Evolutionary conservation across 2,329 filamentous ascomycete species (phyloP), one percentile per base, ranked within the genome.

Genomic region (Fusarium sp.): DNA sequence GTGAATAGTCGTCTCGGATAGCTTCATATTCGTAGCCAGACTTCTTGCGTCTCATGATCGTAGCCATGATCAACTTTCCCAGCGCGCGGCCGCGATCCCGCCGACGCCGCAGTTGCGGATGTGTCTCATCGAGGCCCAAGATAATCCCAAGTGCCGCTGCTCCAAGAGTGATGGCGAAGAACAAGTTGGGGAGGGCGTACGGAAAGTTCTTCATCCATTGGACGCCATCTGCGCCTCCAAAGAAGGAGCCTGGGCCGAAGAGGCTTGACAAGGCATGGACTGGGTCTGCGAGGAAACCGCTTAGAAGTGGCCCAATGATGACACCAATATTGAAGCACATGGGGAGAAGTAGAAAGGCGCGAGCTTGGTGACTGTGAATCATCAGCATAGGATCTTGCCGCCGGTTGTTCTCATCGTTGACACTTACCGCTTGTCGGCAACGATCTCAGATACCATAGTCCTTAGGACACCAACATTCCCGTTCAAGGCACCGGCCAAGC

Each of bases 241-340:
- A 12, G 9, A 32, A 32, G 15, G 47, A 32, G 27, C 47, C 47
- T 52, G 47, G 47, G 9, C 47, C 47, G 17, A 52, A 27, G 25
- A 52, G 25, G 20, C 47, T 32, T 9, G 47, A 15, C 1, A 76
- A 62, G 3, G 75, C 68, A 15, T 52, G 32, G 4, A 75, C 30
- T 9, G 76, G 75, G 30, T 77, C 75, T 4, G 75, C 76, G 1
- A 78, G 69, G n/a, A 75, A 76, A 11, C 76, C 76, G 30, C 75
- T 72, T 6, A 77, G 62, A 32, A 78, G 68, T 12, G 76, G 73
- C 4, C 74, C 74, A n/a, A 76, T 74, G n/a, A 76, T 75, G 56
- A 74, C 71, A 7, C 74, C 74, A 4, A 74, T 54, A 38, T 76
- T 76, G 69, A 75, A 75, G 57, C 71, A 75, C 73, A 76, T 75